Base-by-base conservation (phyloP, 116 monocot genomes). In the Dioscorea cayenensis region DNA sequence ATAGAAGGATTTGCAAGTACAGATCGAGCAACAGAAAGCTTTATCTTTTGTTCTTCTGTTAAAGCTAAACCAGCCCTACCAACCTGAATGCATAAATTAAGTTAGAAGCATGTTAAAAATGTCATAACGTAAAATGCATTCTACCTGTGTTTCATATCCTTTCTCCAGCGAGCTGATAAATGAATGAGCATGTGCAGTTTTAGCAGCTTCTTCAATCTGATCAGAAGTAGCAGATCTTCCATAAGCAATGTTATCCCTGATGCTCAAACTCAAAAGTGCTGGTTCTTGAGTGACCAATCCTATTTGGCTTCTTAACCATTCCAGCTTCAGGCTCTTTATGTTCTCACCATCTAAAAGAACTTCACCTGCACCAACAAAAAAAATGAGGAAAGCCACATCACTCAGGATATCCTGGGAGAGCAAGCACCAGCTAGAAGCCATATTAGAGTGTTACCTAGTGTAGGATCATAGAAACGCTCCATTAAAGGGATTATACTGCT, bases 401-500 rank as follows among this genome's bases (percentile, higher is more conserved):
- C 16, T 49, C 7, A 67, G 36, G 43, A 6, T 36, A 49, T 1
- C 18, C n/a, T 7, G 36, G 48, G 43, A 43, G 20, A 28, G 13
- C 8, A n/a, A n/a, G 21, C 49, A 36, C 21, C 8, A 38, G 67
- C 17, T 62, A 22, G 23, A 62, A 59, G 6, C 9, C 21, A 38
- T 36, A 21, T 48, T 49, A 37, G 43, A 67, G 18, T 21, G 6
- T 28, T 84, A 93, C 97, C 97, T 85, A 92, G 71, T 60, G 93
- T 97, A 48, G 97, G 97, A 83, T 97, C 97, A 80, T 97, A 97
- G 71, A 92, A 97, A 32, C 97, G 87, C 66, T 97, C 97, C 93
- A 97, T 92, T 17, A 97, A 90, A 79, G 97, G 97, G 80, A 97
- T 97, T 79, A 97, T 97, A 66, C 97, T 97, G 67, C 97, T 97